These are phyloP conservation scores for Petunia hybrid DNA, from an alignment of 305 asterid genomes.

Conservation along the genomic window DNA sequence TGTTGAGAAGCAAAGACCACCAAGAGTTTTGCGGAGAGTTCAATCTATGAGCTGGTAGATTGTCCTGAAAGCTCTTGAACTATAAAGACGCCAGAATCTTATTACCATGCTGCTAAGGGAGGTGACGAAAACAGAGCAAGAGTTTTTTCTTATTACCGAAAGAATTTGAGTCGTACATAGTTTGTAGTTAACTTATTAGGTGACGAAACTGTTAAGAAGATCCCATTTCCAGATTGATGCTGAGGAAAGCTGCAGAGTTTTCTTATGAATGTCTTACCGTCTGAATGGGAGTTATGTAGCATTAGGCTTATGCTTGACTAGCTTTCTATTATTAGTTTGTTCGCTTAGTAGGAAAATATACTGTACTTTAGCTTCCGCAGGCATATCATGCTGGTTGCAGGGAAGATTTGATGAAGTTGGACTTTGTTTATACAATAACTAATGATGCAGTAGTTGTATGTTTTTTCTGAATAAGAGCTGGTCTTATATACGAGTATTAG, in stretches of 20 bases:
- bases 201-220: not conserved
- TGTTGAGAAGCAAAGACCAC: constrained; percentile 66
- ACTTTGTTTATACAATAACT: constrained; percentile 6
- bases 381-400: constrained; percentile 33
- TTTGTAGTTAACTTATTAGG: constrained; percentile 22
- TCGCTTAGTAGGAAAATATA: constrained; percentile 5
- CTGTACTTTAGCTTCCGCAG: constrained; percentile 29
- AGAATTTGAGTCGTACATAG: constrained; percentile 14
- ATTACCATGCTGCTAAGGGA: not conserved
- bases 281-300: not conserved
- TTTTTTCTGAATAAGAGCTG: not conserved
- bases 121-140: constrained; percentile 14
- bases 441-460: not conserved
- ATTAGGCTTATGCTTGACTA: not conserved
- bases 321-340: constrained; percentile 6
- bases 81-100: not conserved
- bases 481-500: not conserved
- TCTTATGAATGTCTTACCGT: not conserved
- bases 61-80: not conserved
- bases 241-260: not conserved
- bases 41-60: constrained; percentile 59
- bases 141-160: constrained; percentile 8
- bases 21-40: constrained; percentile 65
- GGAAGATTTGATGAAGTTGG: constrained; percentile 21
- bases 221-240: not conserved